Evolutionary conservation across 164 flowering plant species (phyloP), one percentile per base, ranked within the genome.

Genomic region (Vitis rupestris): DNA sequence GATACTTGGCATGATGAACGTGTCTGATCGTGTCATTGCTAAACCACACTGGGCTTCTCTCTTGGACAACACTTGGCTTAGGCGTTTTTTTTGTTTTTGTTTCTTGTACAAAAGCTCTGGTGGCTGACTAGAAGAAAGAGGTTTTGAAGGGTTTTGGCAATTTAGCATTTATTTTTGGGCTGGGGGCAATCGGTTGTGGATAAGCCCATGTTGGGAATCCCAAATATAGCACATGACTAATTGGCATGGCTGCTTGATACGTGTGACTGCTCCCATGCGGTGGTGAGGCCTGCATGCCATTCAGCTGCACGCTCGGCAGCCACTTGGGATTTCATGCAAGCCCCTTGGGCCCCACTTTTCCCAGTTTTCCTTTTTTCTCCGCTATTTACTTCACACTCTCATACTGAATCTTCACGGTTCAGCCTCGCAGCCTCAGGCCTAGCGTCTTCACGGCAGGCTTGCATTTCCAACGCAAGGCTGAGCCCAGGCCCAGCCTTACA

Each of bases 1-100:
- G 63, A 60, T 74, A 80, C 78, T 60, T 76, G 80, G 78, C 80
- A 71, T n/a, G 61, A 63, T 4, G 69, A 63, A 49, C 67, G 61
- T 19, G 64, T 58, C 50, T 59, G 65, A 58, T 71, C 78, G 80
- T 77, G 83, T 80, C 76, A 12, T 58, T 10, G 59, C 59, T 50
- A 19, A 47, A 16, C 66, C 55, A 49, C 15, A 48, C 50, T 59
- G 70, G 15, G 51, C 10, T 50, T 10, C 10, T 29, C 49, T 59
- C 50, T 53, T 16, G 2, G 50, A 49, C 67, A 37, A 72, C 75
- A 72, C 79, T 72, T 76, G 79, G 79, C 75, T 14, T 12, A 29
- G 19, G 11, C 50, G 16, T 49, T 68, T 74, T 69, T 61, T 68
- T 37, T 37, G 44, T 37, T 37, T 37, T 37, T 37, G 44, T 37